Percentiles rank a stretch among this genome's conserved stretches.
These are phyloP conservation scores for Aspergillus floridensis DNA, from an alignment of 2,329 filamentous ascomycete species.

Conservation along the genomic window DNA sequence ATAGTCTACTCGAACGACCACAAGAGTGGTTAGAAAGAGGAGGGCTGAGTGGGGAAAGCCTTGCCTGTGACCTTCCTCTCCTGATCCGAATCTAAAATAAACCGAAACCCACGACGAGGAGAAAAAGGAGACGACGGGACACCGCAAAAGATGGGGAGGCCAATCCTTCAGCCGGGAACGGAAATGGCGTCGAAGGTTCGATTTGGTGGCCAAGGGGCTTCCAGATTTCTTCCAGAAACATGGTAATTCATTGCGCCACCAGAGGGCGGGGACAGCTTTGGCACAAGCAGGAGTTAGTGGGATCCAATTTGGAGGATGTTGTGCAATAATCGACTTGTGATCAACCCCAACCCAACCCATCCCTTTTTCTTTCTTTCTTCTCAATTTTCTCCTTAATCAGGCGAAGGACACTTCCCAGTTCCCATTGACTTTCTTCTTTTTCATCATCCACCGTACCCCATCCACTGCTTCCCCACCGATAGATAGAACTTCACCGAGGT, in stretches of 20 bases:
- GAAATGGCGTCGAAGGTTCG: constrained; percentile 26
- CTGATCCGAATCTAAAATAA: neutral
- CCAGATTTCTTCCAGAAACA: constrained; percentile 38
- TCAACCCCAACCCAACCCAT: neutral
- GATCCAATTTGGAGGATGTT: neutral
- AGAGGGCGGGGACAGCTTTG: neutral
- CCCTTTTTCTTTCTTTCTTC: too few relatives aligned
- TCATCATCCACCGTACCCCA: too few relatives aligned
- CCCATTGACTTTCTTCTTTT: too few relatives aligned
- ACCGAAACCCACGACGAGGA: neutral
- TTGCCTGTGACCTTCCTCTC: neutral
- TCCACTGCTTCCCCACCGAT: too few relatives aligned
- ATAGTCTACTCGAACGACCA: constrained; percentile 12
- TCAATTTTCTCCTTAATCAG: neutral
- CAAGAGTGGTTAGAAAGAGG: neutral
- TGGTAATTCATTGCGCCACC: constrained; percentile 15
- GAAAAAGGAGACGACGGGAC: constrained; percentile 1
- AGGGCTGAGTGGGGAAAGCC: neutral
- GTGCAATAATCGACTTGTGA: neutral
- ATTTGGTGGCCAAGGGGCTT: constrained; percentile 22
- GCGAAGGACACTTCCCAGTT: neutral
- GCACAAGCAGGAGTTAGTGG: neutral
- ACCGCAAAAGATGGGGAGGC: neutral
- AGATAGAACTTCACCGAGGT: neutral
- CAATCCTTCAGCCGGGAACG: constrained; percentile 9